Evolutionary conservation across 345 rosid genomes (phyloP).

Genomic region (Limnanthes douglasii): DNA sequence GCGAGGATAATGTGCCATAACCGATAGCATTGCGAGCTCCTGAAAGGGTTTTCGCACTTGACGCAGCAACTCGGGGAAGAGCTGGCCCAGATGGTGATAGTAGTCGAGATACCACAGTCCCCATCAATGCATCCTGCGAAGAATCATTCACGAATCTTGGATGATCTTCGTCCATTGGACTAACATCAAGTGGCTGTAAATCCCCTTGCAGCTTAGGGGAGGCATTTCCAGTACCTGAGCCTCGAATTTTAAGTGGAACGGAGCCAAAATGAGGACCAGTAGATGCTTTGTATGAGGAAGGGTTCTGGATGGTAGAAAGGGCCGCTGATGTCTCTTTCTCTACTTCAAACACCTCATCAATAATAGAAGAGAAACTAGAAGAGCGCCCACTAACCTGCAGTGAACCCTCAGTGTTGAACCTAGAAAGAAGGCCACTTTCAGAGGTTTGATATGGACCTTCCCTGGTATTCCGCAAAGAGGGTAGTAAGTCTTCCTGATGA

Average conservation of each 20-base stretch:
- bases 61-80: slow-evolving; percentile 26
- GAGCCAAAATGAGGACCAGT: slow-evolving; percentile 43
- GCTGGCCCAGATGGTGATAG: slow-evolving; percentile 42
- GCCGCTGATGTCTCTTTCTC: slow-evolving; percentile 42
- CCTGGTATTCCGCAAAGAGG: slow-evolving; percentile 29
- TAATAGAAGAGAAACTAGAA: slow-evolving; percentile 64
- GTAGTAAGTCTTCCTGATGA: slow-evolving; percentile 33
- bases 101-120: slow-evolving; percentile 27
- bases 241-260: too few species aligned
- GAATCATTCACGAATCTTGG: slow-evolving; percentile 23
- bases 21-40: slow-evolving; percentile 29
- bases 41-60: slow-evolving; percentile 24
- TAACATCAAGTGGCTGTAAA: slow-evolving; percentile 30
- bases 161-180: slow-evolving; percentile 37
- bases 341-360: slow-evolving; percentile 90
- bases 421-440: slow-evolving; percentile 44
- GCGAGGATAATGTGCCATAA: slow-evolving; percentile 31
- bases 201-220: slow-evolving; percentile 27
- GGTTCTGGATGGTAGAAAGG: slow-evolving; percentile 5
- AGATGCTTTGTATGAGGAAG: slow-evolving; percentile 12
- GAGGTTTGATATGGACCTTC: slow-evolving; percentile 29
- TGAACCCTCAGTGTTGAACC: slow-evolving; percentile 34
- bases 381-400: slow-evolving; percentile 32
- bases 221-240: too few species aligned
- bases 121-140: slow-evolving; percentile 23